Evolutionary conservation across 345 rosid genomes (phyloP), one percentile per base, ranked within the genome.

Genomic region (Hirschfeldia incana): DNA sequence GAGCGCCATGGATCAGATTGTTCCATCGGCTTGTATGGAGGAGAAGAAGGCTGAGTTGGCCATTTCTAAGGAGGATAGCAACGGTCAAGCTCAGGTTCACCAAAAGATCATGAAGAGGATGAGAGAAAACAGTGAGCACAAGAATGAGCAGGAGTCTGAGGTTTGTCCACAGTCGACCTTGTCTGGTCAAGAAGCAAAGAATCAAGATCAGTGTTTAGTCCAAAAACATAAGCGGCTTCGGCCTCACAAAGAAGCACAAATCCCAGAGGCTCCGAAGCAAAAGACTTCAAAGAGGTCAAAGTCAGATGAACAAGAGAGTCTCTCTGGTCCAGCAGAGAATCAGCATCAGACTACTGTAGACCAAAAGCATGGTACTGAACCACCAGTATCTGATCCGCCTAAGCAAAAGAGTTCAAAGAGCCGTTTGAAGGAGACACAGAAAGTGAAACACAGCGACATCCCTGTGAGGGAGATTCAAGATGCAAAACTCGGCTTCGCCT

Each of bases 241-340:
- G 71, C 13, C 6, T 61, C 69, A 60, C 77, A 62, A 51, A 33
- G 78, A 46, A 46, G 67, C 68, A 49, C 58, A 49, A 11, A 74
- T 26, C 78, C 16, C 65, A 3, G 65, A 72, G 71, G 33, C 12
- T 11, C 67, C 72, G 12, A 71, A 71, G 69, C 73, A 12, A 78
- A 73, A 67, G 63, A 44, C 61, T 69, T 69, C 82, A 53, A 79
- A 74, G 75, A 79, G 60, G 70, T 28, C 37, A 32, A 74, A 66
- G 53, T 53, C 59, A 51, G 66, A 51, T 51, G 75, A 57, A 62
- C 81, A 74, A 69, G 76, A 51, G 62, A 39, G 61, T 67, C 69
- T 49, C 5, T 55, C 49, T 27, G 29, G 27, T 57, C 29, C 76
- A 65, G 62, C 61, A 65, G 17, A 55, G 44, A 69, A 26, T 49